Evolutionary conservation across 148 eudicot genomes (phyloP).

Genomic region (Spergularia marina): DNA sequence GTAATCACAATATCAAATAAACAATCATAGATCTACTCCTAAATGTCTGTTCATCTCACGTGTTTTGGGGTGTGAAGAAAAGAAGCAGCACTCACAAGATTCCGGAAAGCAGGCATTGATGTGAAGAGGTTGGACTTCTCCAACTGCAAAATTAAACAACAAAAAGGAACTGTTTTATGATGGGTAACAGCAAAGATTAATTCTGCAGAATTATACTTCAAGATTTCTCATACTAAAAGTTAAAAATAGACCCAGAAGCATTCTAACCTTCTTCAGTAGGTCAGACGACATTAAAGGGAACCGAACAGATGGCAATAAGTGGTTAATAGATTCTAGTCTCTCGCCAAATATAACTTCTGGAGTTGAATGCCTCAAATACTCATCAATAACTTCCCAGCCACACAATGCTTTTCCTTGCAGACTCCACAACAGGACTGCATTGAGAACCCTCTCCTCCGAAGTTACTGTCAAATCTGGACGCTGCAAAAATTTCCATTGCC

Average conservation of each 20-base stretch:
- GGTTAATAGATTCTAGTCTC: slow-evolving; percentile 54
- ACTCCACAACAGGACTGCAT: slow-evolving; percentile 78
- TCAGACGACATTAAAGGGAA: slow-evolving; percentile 66
- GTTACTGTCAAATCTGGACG: slow-evolving; percentile 91
- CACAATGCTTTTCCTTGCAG: slow-evolving; percentile 53
- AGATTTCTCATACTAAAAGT: neutral
- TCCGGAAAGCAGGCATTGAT: slow-evolving; percentile 42
- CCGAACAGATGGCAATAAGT: slow-evolving; percentile 61
- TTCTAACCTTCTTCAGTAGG: slow-evolving; percentile 67
- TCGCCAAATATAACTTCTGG: slow-evolving; percentile 62
- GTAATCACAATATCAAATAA: neutral
- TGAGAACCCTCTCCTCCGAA: slow-evolving; percentile 86
- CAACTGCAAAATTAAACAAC: slow-evolving; percentile 42
- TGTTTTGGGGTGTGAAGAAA: slow-evolving; percentile 11
- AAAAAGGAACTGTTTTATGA: neutral
- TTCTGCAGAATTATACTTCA: neutral
- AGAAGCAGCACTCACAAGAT: slow-evolving; percentile 50
- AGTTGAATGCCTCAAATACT: slow-evolving; percentile 46
- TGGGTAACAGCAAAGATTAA: neutral
- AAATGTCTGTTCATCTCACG: slow-evolving; percentile 1
- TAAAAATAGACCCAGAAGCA: neutral
- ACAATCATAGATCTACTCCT: neutral
- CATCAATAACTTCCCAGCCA: slow-evolving; percentile 73
- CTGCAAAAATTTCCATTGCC: slow-evolving; percentile 58
- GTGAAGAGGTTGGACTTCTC: slow-evolving; percentile 58